Base-by-base conservation (phyloP, 768 basidiomycete genomes). In the Rhizopogon roseolus region DNA sequence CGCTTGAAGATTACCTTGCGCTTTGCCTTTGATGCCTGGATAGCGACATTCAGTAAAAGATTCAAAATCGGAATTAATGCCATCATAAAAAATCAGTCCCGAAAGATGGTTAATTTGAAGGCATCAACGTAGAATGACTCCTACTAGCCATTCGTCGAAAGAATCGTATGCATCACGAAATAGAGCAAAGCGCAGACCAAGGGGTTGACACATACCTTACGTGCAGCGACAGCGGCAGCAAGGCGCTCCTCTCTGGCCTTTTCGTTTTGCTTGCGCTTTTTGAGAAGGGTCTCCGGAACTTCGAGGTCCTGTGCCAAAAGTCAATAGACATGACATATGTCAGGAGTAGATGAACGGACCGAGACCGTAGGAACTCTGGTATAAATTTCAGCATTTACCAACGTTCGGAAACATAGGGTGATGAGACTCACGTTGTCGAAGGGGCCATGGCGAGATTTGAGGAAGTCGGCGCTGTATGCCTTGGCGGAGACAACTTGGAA, bases 221-320 rank as follows among this genome's bases (percentile, higher is more conserved):
- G 88, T 60, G 93, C 93, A 62, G 86, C 87, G 40, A 76, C 70
- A 22, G 90, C 91, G 56, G 90, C 89, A 61, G 79, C 84, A 61
- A 96, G 80, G 65, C 90, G 92, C 69, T 96, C 93, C 79, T 95
- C 93, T 66, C 93, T 82, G 59, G 88, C 89, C 81, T 95, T 95
- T 81, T 96, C 93, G 68, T 86, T 95, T 78, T 93, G 90, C 79
- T 95, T 94, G 78, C 95, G 87, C 81, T 96, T 98, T 85, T 97
- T 98, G 80, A 98, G 92, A 80, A 98, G 86, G 69, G 95, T 98
- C 87, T 97, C 95, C 73, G 95, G 95, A 77, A 96, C 95, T 84
- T 95, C 90, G 72, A 97, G 86, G 68, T 86, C 84, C 90, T 93
- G 64, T 57, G 57, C 48, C 27, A 19, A 40, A 22, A 22, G 52